Evolutionary conservation across 2,329 filamentous ascomycete species (phyloP), one percentile per base, ranked within the genome.

Genomic region (Rhynchosporium graminicola): DNA sequence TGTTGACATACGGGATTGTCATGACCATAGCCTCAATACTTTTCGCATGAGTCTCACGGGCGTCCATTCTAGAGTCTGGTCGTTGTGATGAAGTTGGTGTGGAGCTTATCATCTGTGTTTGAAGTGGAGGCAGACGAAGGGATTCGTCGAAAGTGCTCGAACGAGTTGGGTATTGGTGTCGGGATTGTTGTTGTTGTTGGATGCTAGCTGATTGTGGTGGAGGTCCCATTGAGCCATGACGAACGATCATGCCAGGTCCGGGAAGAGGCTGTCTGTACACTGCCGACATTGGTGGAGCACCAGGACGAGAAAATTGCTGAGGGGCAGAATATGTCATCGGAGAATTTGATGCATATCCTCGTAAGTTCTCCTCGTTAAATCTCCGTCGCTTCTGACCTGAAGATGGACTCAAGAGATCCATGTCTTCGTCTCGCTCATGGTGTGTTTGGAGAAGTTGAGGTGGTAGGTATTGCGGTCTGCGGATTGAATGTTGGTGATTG

Each of bases 1-100:
- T 97, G 67, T 87, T 86, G 50, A 86, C 76, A 70, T 90, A 89
- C 0, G 88, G 83, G 57, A 95, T 89, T 31, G 82, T 85, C 86
- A 90, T 91, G 63, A 93, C 85, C 78, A 89, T 87, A 7, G 87
- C 85, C 69, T 89, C 86, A 28, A 89, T 77, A 55, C 79, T 83
- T 64, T 72, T 80, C 67, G 76, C 74, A 73, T 71, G 75, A 63
- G 59, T 74, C 72, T 68, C 76, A 71, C 67, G 72, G 68, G 57
- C 74, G 31, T 71, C 70, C 69, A 51, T 66, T 59, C 65, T 70
- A 50, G 48, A 58, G 60, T 77, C 75, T 15, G 70, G 67, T 63
- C 70, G 69, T 3, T 80, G 79, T 29, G 80, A 12, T 9, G 64
- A 72, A 71, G 59, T 71, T 72, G 36, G 73, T 71, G 58, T 72